These are phyloP conservation scores for Bondarzewia mesenterica DNA, from an alignment of 1,284 basidiomycete species.

Conservation along the genomic window DNA sequence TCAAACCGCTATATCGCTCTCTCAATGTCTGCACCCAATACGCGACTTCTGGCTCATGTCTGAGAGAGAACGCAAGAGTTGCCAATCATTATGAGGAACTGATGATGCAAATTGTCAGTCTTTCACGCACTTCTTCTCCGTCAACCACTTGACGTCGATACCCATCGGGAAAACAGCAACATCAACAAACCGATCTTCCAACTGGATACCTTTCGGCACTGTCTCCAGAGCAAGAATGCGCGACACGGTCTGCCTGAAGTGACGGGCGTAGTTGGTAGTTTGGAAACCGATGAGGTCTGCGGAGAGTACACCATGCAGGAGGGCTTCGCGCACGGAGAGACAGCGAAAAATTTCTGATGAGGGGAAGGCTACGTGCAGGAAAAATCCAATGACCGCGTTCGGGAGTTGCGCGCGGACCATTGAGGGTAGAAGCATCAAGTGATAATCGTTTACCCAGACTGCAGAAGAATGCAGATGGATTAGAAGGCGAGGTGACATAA, in stretches of 20 bases:
- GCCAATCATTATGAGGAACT: too few relatives aligned
- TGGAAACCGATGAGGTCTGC: conserved; percentile 77
- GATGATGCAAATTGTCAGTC: neutral
- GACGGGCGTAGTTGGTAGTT: conserved; percentile 73
- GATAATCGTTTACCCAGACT: conserved; percentile 82
- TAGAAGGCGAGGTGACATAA: neutral
- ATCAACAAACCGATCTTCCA: conserved; percentile 62
- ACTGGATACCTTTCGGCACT: conserved; percentile 76
- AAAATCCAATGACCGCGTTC: conserved; percentile 76
- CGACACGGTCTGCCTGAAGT: conserved; percentile 78
- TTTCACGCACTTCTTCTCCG: conserved; percentile 51
- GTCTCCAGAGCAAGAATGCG: conserved; percentile 78
- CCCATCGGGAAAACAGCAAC: conserved; percentile 88
- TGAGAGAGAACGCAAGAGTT: conserved; percentile 19
- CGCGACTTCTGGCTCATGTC: conserved; percentile 68
- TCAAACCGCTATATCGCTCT: conserved; percentile 78
- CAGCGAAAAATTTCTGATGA: conserved; percentile 85
- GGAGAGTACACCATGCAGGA: conserved; percentile 71
- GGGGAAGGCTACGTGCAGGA: conserved; percentile 86
- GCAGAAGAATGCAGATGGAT: neutral
- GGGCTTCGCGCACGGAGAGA: conserved; percentile 56
- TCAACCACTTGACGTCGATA: conserved; percentile 71
- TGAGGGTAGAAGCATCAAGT: conserved; percentile 76
- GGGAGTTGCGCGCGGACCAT: conserved; percentile 60
- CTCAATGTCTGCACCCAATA: conserved; percentile 75